Evolutionary conservation across 2,329 filamentous ascomycete genomes (phyloP), one percentile per base, ranked within the genome.

Genomic region (Ascomycota sp.): DNA sequence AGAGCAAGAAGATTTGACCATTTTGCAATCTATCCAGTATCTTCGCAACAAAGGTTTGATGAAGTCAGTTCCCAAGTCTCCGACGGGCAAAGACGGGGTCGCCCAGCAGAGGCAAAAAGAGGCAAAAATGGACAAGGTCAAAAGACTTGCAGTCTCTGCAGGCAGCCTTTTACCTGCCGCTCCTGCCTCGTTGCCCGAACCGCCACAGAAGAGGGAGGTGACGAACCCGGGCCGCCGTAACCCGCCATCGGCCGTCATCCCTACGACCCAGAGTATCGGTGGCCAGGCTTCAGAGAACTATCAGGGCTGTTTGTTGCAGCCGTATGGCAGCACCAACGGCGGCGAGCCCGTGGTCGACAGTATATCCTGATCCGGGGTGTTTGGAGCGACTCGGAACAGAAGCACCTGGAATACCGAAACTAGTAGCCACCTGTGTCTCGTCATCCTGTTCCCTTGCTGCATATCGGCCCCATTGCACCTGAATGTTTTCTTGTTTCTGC

Each of bases 1-100:
- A 43, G 68, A 74, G 36, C 69, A 75, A 43, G 69, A 75, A 41
- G 71, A 76, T 43, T 55, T 75, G 39, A 65, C 69, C 7, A 65
- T 75, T 36, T 59, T 76, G 31, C 66, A 71, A 46, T 70, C 68
- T 5, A 69, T 76, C 36, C 65, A 74, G 40, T 72, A 74, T 40
- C 59, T 75, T 35, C 65, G 69, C 38, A 57, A 70, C 27, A 69
- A 62, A 44, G 66, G 65, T n/a, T 45, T 65, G 29, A 56, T 69
- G 47, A 47, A 52, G 31, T 33, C 42, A 13, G 32, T 34, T 19
- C 38, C 41, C 22, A 32, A 36, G 15, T 22, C 30, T 20, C 31
- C 36, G 23, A 32, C 23, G n/a, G 33, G 32, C 12, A 30, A 29
- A 20, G 29, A 29, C 23, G 28, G 25, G 28, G 30, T 24, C 13